phyloP scores from a whole-genome alignment of 2,329 filamentous ascomycete genomes.

The Cladosporium austrohemisphaericum region DNA sequence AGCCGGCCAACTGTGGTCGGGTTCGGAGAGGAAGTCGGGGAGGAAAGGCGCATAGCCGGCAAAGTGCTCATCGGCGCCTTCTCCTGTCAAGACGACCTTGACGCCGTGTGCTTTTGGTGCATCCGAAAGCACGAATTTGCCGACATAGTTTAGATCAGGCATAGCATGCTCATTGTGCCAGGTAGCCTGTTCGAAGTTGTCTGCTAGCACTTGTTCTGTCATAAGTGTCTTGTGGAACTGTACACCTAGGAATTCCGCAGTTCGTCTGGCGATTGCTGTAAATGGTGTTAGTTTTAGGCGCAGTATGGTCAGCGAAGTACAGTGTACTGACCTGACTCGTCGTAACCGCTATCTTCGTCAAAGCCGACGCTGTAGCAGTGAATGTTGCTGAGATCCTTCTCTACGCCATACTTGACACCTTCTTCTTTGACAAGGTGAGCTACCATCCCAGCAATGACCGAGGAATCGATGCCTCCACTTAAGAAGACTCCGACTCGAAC shows the following conservation, averaged over 20 bases:
- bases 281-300: neutral
- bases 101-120: constrained; percentile 9
- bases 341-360: constrained; percentile 1
- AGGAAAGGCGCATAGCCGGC: constrained; percentile 5
- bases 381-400: neutral
- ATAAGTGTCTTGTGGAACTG: constrained; percentile 5
- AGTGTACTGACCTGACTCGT: constrained; percentile 8
- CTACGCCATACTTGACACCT: constrained; percentile 27
- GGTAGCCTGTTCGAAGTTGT: constrained; percentile 12
- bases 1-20: neutral
- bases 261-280: neutral
- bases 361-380: constrained; percentile 23
- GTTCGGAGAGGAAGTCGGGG: constrained; percentile 9
- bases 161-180: constrained; percentile 11
- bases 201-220: constrained; percentile 2
- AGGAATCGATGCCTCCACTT: constrained; percentile 57
- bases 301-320: too few species aligned
- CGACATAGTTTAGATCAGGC: constrained; percentile 12
- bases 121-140: constrained; percentile 10
- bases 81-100: constrained; percentile 14
- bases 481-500: constrained; percentile 57
- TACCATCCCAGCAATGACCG: constrained; percentile 54
- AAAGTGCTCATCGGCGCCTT: constrained; percentile 15
- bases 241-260: neutral
- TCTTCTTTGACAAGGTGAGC: constrained; percentile 48